Percentiles rank a stretch among this genome's conserved stretches.
These are phyloP conservation scores for Prunus persica DNA, from an alignment of 306 rosid species.

Conservation along the genomic window Prunus_persica_NCBIv2 NC_034009.1:761501-762000, in stretches of 20 bases:
- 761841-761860: slow-evolving; percentile 50
- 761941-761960: slow-evolving; percentile 67
- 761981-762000: slow-evolving; percentile 64
- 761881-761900: slow-evolving; percentile 59
- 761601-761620: slow-evolving; percentile 38
- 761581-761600: slow-evolving; percentile 26
- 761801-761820: slow-evolving; percentile 54
- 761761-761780: slow-evolving; percentile 89
- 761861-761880: slow-evolving; percentile 49
- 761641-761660: slow-evolving; percentile 41
- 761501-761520: slow-evolving; percentile 40
- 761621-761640: slow-evolving; percentile 39
- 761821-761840: slow-evolving; percentile 76
- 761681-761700: slow-evolving; percentile 75
- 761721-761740: slow-evolving; percentile 27
- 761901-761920: slow-evolving; percentile 79
- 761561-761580: slow-evolving; percentile 63
- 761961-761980: slow-evolving; percentile 75
- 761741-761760: slow-evolving; percentile 73
- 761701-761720: slow-evolving; percentile 78
- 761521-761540: slow-evolving; percentile 30
- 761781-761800: slow-evolving; percentile 84
- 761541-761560: slow-evolving; percentile 70
- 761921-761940: slow-evolving; percentile 70
- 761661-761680: slow-evolving; percentile 55